phyloP scores from a whole-genome alignment of 257 asterid genomes.

The Rhazya stricta region DNA sequence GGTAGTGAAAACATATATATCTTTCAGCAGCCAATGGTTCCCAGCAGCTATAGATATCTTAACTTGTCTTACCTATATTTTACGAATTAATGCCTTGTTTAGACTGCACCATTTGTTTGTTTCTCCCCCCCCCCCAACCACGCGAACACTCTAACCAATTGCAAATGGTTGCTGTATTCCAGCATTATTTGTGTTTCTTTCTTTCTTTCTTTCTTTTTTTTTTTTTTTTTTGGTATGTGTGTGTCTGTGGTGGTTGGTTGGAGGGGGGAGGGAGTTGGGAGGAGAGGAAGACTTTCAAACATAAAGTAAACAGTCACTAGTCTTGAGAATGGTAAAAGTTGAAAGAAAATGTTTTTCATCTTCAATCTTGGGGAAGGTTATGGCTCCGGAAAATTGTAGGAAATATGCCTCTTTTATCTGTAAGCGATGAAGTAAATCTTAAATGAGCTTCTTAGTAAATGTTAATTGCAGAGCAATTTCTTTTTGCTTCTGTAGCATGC shows the following conservation, averaged over 20 bases:
- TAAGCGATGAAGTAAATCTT: not conserved
- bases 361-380: not conserved
- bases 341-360: not conserved
- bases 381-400: not conserved
- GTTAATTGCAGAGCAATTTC: not conserved
- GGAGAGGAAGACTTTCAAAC: not conserved
- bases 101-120: not conserved
- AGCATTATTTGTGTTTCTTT: not conserved
- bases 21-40: not conserved
- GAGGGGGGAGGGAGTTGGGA: not conserved
- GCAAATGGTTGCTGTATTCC: not conserved
- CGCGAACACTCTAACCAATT: no score
- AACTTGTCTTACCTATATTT: not conserved
- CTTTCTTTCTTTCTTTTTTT: no score
- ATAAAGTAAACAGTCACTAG: not conserved
- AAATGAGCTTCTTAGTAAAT: not conserved
- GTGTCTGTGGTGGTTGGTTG: no score
- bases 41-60: not conserved
- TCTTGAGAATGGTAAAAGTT: not conserved
- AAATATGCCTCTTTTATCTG: not conserved
- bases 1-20: not conserved
- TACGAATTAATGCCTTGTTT: not conserved
- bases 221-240: no score
- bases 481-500: not conserved
- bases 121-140: no score